A percentile compares a stretch with the other conserved stretches of the same genome.
These are phyloP conservation scores for Butyriboletus loyo DNA, from an alignment of 768 basidiomycete genomes.

Conservation along the genomic window DNA sequence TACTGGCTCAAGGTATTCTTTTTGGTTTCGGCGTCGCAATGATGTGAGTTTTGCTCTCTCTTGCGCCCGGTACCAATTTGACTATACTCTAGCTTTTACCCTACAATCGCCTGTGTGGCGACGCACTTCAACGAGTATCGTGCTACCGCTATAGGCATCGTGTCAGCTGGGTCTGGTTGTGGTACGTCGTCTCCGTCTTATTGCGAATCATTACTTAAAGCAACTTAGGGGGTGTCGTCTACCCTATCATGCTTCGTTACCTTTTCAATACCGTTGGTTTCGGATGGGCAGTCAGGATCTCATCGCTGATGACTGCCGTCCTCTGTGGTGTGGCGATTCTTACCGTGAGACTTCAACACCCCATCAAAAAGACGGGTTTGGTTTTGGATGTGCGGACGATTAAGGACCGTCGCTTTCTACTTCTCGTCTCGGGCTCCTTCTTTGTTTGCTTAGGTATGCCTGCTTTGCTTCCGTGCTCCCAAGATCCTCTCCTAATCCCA, in stretches of 20 bases:
- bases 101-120: constrained; percentile 61
- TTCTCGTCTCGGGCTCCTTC: constrained; percentile 53
- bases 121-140: constrained; percentile 64
- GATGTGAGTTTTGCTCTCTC: constrained; percentile 42
- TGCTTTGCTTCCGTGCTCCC: not conserved
- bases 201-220: constrained; percentile 21
- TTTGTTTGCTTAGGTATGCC: constrained; percentile 59
- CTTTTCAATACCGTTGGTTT: constrained; percentile 58
- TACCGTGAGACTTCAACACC: constrained; percentile 39
- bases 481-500: constrained; percentile 1
- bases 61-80: constrained; percentile 3
- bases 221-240: constrained; percentile 60
- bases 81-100: constrained; percentile 56
- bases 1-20: constrained; percentile 60
- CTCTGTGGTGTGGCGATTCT: constrained; percentile 47
- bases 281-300: constrained; percentile 59
- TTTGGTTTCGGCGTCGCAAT: constrained; percentile 66
- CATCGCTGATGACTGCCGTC: constrained; percentile 47
- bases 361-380: constrained; percentile 17
- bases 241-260: constrained; percentile 58
- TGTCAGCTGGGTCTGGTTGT: constrained; percentile 64
- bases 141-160: constrained; percentile 70
- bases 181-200: constrained; percentile 36
- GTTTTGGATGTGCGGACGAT: constrained; percentile 31
- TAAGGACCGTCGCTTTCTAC: constrained; percentile 49